Evolutionary conservation across 2,329 filamentous ascomycete species (phyloP).

Genomic region (Dactylellina leptospora): DNA sequence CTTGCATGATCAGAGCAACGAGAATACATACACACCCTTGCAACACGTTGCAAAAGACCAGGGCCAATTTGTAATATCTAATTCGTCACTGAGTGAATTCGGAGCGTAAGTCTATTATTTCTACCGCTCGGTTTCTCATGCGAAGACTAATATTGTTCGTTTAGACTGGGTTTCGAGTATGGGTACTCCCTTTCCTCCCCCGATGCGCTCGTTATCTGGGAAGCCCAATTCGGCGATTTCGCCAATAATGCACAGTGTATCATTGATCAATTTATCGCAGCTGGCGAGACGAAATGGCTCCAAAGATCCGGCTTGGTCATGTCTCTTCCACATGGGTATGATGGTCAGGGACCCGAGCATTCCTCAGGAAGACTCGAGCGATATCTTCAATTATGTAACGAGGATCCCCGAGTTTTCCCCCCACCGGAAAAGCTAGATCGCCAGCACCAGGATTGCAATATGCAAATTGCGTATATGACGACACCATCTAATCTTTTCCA

Average conservation of each 20-base stretch:
- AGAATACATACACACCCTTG: slow-evolving; percentile 90
- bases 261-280: slow-evolving; percentile 98
- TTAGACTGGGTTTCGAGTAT: slow-evolving; percentile 93
- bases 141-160: slow-evolving; percentile 59
- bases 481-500: slow-evolving; percentile 96
- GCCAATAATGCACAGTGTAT: slow-evolving; percentile 99
- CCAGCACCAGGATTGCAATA: slow-evolving; percentile 99
- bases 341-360: slow-evolving; percentile 97
- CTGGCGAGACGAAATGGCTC: slow-evolving; percentile 98
- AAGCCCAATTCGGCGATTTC: slow-evolving; percentile 99
- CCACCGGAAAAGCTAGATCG: slow-evolving; percentile 86
- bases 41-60: slow-evolving; percentile 90
- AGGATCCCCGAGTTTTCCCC: slow-evolving; percentile 94
- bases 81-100: slow-evolving; percentile 84
- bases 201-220: slow-evolving; percentile 98
- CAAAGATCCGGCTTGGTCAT: slow-evolving; percentile 96
- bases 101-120: slow-evolving; percentile 66
- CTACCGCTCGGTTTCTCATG: slow-evolving; percentile 15
- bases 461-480: slow-evolving; percentile 99
- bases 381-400: slow-evolving; percentile 96
- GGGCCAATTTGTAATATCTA: slow-evolving; percentile 94
- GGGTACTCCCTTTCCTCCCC: slow-evolving; percentile 97
- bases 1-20: slow-evolving; percentile 95
- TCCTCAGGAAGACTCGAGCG: slow-evolving; percentile 97
- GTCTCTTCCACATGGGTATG: slow-evolving; percentile 96